phyloP scores from a whole-genome alignment of 345 rosid genomes.

The Citropsis articulata region DNA sequence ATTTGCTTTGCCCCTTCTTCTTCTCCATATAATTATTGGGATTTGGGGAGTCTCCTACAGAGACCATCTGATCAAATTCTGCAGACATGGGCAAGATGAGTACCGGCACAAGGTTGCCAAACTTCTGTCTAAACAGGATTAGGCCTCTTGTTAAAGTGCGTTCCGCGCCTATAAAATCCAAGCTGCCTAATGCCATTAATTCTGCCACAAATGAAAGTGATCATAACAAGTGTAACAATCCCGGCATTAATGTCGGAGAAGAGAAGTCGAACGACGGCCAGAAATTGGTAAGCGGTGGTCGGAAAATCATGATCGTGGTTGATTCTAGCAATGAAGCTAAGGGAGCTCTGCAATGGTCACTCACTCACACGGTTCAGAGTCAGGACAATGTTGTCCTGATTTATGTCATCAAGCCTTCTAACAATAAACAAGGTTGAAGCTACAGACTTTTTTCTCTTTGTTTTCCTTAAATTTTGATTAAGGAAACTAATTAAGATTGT shows the following conservation, averaged over 20 bases:
- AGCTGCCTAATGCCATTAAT: conserved; percentile 10
- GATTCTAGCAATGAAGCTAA: conserved; percentile 75
- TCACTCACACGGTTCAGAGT: conserved; percentile 75
- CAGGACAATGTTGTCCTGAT: conserved; percentile 73
- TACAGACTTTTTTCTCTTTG: not conserved
- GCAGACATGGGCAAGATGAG: conserved; percentile 40
- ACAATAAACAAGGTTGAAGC: conserved; percentile 40
- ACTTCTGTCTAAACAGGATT: conserved; percentile 74
- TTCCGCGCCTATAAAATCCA: conserved; percentile 56
- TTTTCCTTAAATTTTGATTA: not conserved
- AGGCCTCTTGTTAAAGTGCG: conserved; percentile 76
- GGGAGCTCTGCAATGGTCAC: conserved; percentile 88
- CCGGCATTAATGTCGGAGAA: conserved; percentile 6
- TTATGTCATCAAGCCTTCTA: conserved; percentile 51
- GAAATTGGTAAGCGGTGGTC: conserved; percentile 33
- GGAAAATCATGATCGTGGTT: conserved; percentile 84
- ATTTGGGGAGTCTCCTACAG: not conserved
- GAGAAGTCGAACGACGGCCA: not conserved
- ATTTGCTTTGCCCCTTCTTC: conserved; percentile 22
- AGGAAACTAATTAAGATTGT: not conserved
- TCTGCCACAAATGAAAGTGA: conserved; percentile 4
- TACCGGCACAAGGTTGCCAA: conserved; percentile 51
- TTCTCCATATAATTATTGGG: conserved; percentile 7
- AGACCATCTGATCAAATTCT: not conserved
- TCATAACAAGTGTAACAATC: conserved; percentile 16